Conservation (phyloP, 768 basidiomycete species). For the Leccinum rimulosum region DNA sequence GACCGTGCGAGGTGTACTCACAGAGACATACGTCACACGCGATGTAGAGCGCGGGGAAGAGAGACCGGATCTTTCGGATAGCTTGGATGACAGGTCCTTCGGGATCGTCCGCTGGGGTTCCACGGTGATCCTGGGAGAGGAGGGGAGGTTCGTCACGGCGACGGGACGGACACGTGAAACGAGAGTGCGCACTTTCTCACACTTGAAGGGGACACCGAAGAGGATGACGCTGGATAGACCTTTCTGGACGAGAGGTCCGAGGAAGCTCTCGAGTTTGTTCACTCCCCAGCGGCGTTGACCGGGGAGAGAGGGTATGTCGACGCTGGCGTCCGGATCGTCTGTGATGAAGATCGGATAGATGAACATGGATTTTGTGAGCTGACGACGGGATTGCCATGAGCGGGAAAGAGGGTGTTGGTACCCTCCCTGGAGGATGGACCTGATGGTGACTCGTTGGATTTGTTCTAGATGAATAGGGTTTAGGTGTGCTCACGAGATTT, state of each 20-base stretch:
- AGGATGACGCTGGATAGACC: slow-evolving; percentile 90
- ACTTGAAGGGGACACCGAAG: slow-evolving; percentile 87
- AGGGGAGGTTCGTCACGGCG: neutral
- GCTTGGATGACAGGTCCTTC: slow-evolving; percentile 91
- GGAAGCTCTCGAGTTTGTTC: slow-evolving; percentile 85
- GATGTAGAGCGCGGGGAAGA: slow-evolving; percentile 86
- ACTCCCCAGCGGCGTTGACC: slow-evolving; percentile 94
- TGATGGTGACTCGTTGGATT: slow-evolving; percentile 20
- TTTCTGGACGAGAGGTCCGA: slow-evolving; percentile 84
- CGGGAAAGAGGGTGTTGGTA: slow-evolving; percentile 91
- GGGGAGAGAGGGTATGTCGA: slow-evolving; percentile 73
- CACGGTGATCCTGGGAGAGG: slow-evolving; percentile 62
- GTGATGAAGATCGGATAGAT: slow-evolving; percentile 99
- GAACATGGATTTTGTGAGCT: slow-evolving; percentile 87
- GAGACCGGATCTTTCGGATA: slow-evolving; percentile 69
- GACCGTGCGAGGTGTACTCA: slow-evolving; percentile 98
- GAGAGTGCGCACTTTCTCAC: slow-evolving; percentile 58
- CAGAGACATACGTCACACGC: slow-evolving; percentile 98
- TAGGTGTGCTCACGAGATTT: slow-evolving; percentile 41
- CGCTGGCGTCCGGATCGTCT: slow-evolving; percentile 85
- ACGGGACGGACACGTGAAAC: neutral
- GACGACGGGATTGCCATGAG: slow-evolving; percentile 79
- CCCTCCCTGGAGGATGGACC: slow-evolving; percentile 87
- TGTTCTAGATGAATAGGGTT: neutral
- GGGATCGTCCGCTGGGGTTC: slow-evolving; percentile 88